Evolutionary conservation across 331 rosid genomes (phyloP), one percentile per base, ranked within the genome.

Genomic region (Acacia pycnantha): DNA sequence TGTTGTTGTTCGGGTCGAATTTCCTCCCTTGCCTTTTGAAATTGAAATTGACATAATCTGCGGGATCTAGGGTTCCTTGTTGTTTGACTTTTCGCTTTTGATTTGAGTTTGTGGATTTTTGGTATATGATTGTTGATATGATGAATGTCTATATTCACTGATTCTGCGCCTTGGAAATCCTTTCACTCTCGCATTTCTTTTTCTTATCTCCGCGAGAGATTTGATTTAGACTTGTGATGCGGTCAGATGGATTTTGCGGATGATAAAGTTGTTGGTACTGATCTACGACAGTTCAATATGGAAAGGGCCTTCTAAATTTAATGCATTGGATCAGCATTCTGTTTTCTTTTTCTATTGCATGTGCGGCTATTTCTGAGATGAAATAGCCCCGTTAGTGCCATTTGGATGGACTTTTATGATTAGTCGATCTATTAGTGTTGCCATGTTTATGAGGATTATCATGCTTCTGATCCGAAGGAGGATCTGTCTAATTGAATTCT

Each of bases 41-140:
- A 10, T 77, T 53, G 8, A 4, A 35, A 13, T 66, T 37, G 70
- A 65, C 46, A 24, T 8, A 44, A 65, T 67, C 0, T 69, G 27
- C 35, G 44, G 67, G 86, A 82, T 82, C 67, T 86, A 86, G 82
- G 89, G 86, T 79, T 86, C 16, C 37, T 48, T 70, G 47, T 48
- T 71, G 82, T 75, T 79, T 86, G 84, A 82, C 77, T 73, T 85
- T 78, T 43, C 13, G 65, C 9, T 26, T 22, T 79, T 31, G 37
- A 35, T 69, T 58, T 82, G 6, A 27, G 58, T 3, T 11, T 54
- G 12, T 54, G 41, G 11, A 12, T 77, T 37, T 59, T n/a, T 76
- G 24, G 2, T 16, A 37, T 82, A 8, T 75, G 61, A 16, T 2
- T 64, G 4, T 76, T 76, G 46, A 43, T 64, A 29, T 7, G 73